A percentile compares a stretch with the other conserved stretches of the same genome.
Evolutionary conservation across 768 basidiomycete species (phyloP).

Genomic region (Boletus tylopilopsis): DNA sequence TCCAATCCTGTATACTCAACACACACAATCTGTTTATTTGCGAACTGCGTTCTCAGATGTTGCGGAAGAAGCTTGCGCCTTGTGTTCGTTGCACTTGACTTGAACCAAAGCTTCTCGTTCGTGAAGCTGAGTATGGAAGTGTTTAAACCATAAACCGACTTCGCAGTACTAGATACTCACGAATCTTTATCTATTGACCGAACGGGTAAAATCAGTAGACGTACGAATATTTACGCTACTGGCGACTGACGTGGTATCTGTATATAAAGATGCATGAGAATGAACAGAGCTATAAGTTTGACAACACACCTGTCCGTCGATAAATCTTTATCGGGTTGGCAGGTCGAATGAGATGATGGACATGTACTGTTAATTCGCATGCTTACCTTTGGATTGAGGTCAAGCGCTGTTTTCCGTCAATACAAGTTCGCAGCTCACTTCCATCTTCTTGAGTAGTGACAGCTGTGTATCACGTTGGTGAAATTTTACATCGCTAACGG

Average conservation of each 20-base stretch:
- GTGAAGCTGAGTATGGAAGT: conserved; percentile 21
- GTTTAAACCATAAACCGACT: neutral
- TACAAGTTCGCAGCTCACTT: conserved; percentile 47
- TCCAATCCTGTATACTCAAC: conserved; percentile 51
- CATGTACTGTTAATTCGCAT: neutral
- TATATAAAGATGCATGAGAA: conserved; percentile 7
- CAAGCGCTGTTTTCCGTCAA: conserved; percentile 72
- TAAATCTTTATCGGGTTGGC: conserved; percentile 38
- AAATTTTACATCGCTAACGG: neutral
- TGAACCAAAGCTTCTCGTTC: conserved; percentile 38
- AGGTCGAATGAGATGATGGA: neutral
- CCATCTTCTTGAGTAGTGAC: conserved; percentile 39
- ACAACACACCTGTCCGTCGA: conserved; percentile 50
- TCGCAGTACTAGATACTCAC: conserved; percentile 23
- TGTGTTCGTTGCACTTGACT: conserved; percentile 16
- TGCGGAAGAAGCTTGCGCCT: conserved; percentile 33
- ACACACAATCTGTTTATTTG: conserved; percentile 46
- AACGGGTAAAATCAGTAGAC: conserved; percentile 5
- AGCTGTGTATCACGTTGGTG: conserved; percentile 28
- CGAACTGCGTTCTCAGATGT: conserved; percentile 35
- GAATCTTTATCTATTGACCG: conserved; percentile 36
- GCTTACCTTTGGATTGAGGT: conserved; percentile 59
- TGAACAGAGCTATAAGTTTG: neutral
- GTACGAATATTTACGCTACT: neutral
- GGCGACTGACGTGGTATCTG: conserved; percentile 42